phyloP scores from a whole-genome alignment of 192 early-diverging fungal genomes.

The Backusella mclennaniae region DNA sequence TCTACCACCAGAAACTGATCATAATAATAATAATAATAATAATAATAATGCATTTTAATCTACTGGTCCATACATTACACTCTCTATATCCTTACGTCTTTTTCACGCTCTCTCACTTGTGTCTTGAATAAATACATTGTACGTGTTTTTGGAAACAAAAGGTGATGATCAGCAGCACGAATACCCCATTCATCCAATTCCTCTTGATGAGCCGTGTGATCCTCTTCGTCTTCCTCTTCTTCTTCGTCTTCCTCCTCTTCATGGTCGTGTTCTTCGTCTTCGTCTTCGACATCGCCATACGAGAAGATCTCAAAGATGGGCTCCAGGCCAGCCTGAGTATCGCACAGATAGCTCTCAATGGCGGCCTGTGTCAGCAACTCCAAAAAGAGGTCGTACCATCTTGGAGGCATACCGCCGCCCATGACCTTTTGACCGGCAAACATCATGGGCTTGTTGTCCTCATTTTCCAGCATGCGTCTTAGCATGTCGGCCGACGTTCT shows the following conservation, averaged over 20 bases:
- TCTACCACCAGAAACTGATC: conserved; percentile 37
- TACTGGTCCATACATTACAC: neutral
- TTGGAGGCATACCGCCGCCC: conserved; percentile 43
- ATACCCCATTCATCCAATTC: conserved; percentile 41
- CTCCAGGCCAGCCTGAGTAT: conserved; percentile 43
- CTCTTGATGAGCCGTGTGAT: conserved; percentile 19
- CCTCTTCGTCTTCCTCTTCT: conserved; percentile 9
- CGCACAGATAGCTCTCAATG: conserved; percentile 52
- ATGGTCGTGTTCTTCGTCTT: conserved; percentile 25
- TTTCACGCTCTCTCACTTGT: conserved; percentile 35
- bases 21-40: neutral
- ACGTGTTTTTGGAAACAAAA: conserved; percentile 46
- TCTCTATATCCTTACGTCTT: conserved; percentile 16
- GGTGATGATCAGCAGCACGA: conserved; percentile 45
- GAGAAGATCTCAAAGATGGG: conserved; percentile 52
- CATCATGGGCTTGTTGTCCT: conserved; percentile 20
- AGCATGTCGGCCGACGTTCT: conserved; percentile 48
- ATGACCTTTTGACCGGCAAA: conserved; percentile 39
- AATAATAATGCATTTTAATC: too few relatives aligned
- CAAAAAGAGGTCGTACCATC: conserved; percentile 54
- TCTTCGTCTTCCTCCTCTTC: conserved; percentile 27
- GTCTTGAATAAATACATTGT: conserved; percentile 46
- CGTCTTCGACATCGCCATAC: conserved; percentile 48
- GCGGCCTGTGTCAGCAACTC: conserved; percentile 56
- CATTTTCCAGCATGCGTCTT: conserved; percentile 28